phyloP scores from a whole-genome alignment of 2,329 filamentous ascomycete genomes.

The Aspergillus udagawae region DNA sequence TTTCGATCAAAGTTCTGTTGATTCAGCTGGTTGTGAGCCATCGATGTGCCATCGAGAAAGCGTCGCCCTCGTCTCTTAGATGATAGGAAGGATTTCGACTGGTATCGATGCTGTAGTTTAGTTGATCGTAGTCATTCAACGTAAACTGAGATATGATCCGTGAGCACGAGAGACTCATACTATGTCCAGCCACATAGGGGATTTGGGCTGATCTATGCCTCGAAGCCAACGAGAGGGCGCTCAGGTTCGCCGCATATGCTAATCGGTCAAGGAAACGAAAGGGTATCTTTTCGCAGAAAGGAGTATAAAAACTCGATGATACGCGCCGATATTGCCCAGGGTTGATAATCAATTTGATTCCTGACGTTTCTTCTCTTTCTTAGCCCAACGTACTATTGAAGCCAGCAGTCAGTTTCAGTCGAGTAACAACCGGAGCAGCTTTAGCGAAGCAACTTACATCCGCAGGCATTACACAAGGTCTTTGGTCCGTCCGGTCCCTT shows the following conservation, averaged over 20 bases:
- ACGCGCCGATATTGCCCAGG: neutral
- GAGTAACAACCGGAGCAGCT: neutral
- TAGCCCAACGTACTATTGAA: constrained; percentile 53
- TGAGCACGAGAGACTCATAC: neutral
- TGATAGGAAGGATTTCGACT: neutral
- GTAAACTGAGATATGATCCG: neutral
- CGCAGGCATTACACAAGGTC: constrained; percentile 93
- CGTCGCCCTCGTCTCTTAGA: neutral
- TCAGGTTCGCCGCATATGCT: neutral
- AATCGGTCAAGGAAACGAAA: neutral
- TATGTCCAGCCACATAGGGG: neutral
- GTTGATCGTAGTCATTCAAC: neutral
- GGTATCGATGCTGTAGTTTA: neutral
- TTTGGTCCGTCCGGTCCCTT: constrained; percentile 92
- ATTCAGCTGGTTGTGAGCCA: neutral
- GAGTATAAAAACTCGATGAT: neutral
- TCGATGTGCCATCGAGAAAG: neutral
- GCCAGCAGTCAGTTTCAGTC: neutral
- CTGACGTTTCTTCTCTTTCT: constrained; percentile 71
- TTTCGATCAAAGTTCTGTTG: neutral
- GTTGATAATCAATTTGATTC: constrained; percentile 16
- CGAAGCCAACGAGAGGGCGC: neutral
- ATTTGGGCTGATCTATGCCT: neutral
- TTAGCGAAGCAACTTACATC: constrained; percentile 52
- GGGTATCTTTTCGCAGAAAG: constrained; percentile 15